phyloP scores from a whole-genome alignment of 164 flowering plant species.

The Magnolia officinalis region DNA sequence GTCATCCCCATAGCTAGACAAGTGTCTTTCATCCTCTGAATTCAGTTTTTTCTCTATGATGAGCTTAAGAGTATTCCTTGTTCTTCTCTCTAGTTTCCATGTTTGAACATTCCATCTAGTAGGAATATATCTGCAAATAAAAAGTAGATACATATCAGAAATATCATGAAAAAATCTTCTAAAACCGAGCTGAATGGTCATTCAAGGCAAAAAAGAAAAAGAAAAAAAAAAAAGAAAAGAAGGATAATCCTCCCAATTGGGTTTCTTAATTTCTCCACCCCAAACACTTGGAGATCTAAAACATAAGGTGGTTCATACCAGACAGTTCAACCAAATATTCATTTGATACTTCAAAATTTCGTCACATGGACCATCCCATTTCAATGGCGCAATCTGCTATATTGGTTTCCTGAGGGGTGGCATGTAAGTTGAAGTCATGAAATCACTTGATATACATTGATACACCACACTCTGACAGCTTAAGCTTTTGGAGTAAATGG shows the following conservation, averaged over 20 bases:
- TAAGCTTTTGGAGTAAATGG: too few species aligned
- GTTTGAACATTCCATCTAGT: slow-evolving; percentile 18
- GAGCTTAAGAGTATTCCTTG: slow-evolving; percentile 16
- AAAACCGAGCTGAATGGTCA: background rate
- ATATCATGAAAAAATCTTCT: background rate
- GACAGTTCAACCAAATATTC: too few species aligned
- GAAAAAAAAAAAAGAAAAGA: too few species aligned
- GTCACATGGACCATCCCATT: too few species aligned
- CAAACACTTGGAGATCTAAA: too few species aligned
- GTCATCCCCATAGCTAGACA: slow-evolving; percentile 21
- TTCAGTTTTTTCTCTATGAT: slow-evolving; percentile 21
- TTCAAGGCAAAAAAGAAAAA: background rate
- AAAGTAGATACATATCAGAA: background rate
- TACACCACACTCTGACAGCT: too few species aligned
- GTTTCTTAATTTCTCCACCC: too few species aligned
- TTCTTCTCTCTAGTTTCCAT: slow-evolving; percentile 26
- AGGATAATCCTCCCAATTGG: background rate
- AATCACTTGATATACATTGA: too few species aligned
- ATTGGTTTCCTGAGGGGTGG: too few species aligned
- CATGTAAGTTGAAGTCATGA: too few species aligned
- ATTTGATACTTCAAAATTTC: too few species aligned
- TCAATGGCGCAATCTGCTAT: too few species aligned
- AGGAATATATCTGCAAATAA: slow-evolving; percentile 25
- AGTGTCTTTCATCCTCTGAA: background rate
- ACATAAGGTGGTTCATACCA: background rate